Conservation (phyloP, 1,139 yeast species). For the Zygosaccharomyces sapae region DNA sequence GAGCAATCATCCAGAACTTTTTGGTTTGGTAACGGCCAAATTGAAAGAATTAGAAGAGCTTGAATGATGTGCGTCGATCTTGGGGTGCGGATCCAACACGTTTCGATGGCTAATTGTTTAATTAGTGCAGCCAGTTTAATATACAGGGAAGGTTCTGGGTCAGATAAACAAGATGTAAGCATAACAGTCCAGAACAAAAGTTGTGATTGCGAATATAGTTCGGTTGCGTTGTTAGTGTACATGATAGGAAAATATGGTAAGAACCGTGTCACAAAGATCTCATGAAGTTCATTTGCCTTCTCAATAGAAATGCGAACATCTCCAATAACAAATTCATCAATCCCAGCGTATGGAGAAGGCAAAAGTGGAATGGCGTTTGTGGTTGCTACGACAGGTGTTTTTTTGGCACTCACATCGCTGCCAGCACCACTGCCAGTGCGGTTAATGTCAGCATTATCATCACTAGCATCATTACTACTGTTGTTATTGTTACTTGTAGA, state of each 20-base stretch:
- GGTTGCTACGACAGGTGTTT: slow-evolving; percentile 26
- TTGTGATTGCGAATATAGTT: slow-evolving; percentile 77
- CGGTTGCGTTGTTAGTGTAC: slow-evolving; percentile 66
- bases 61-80: slow-evolving; percentile 91
- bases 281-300: slow-evolving; percentile 71
- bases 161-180: slow-evolving; percentile 78
- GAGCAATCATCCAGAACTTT: slow-evolving; percentile 91
- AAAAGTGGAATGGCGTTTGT: slow-evolving; percentile 33
- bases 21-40: slow-evolving; percentile 93
- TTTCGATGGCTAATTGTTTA: slow-evolving; percentile 83
- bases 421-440: background rate
- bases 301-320: slow-evolving; percentile 62
- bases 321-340: slow-evolving; percentile 67
- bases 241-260: slow-evolving; percentile 79
- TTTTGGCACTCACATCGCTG: slow-evolving; percentile 2
- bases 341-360: slow-evolving; percentile 37
- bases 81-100: slow-evolving; percentile 92
- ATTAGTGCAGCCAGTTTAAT: slow-evolving; percentile 71
- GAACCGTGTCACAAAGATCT: slow-evolving; percentile 59
- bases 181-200: slow-evolving; percentile 87
- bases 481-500: background rate
- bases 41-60: slow-evolving; percentile 72
- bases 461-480: background rate
- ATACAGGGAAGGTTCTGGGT: slow-evolving; percentile 81
- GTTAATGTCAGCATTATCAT: slow-evolving; percentile 1